These are phyloP conservation scores for Papilionanthe hybrid DNA, from an alignment of 116 monocot genomes.

Conservation along the genomic window DNA sequence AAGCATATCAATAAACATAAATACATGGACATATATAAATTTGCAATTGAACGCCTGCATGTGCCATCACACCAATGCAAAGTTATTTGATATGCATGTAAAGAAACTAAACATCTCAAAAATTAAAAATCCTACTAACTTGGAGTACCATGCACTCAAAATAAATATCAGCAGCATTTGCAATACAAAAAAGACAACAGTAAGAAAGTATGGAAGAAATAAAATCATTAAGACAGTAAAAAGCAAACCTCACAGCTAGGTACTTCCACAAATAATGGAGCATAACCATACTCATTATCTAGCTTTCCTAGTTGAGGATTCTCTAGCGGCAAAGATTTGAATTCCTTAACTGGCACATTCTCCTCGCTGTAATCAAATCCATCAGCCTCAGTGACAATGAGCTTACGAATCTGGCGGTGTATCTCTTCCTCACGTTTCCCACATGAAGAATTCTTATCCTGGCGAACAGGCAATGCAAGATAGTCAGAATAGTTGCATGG, in stretches of 20 bases:
- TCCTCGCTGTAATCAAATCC: constrained; percentile 15
- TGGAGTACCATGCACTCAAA: not conserved
- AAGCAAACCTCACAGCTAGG: not conserved
- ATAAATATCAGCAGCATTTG: not conserved
- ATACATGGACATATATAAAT: not conserved
- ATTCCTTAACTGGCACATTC: constrained; percentile 22
- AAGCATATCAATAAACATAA: too few relatives aligned
- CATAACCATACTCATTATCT: not conserved
- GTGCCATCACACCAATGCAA: not conserved
- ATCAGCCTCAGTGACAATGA: constrained; percentile 32
- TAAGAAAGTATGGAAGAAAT: not conserved
- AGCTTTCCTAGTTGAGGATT: not conserved
- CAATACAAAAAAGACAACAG: not conserved
- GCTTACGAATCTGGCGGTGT: constrained; percentile 40
- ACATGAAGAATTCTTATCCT: constrained; percentile 44
- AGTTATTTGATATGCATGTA: not conserved
- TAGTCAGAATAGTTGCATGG: not conserved
- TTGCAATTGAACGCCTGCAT: not conserved
- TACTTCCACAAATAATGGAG: not conserved
- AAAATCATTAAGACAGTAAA: not conserved
- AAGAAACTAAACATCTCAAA: not conserved
- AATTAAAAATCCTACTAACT: not conserved
- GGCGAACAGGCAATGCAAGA: constrained; percentile 9
- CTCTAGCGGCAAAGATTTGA: constrained; percentile 9
- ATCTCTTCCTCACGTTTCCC: constrained; percentile 66